Conservation (phyloP, 2,329 filamentous ascomycete species). For the Nemania abortiva region DNA sequence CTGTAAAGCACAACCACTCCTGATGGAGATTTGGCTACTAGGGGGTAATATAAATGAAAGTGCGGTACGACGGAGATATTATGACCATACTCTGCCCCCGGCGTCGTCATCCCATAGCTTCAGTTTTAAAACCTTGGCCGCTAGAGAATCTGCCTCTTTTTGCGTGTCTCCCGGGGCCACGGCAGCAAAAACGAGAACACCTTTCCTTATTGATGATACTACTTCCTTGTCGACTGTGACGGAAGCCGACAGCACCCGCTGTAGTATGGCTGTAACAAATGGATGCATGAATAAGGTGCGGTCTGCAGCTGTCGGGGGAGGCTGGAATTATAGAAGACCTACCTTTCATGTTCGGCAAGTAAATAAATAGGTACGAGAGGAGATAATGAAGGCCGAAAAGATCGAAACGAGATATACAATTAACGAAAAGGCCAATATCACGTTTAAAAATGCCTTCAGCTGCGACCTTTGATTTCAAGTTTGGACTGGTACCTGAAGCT, state of each 20-base stretch:
- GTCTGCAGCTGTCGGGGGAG: conserved; percentile 13
- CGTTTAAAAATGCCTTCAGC: neutral
- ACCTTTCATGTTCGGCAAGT: conserved; percentile 54
- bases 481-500: too few species aligned
- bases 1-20: neutral
- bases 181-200: conserved; percentile 90
- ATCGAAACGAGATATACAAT: neutral
- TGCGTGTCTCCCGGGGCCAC: conserved; percentile 90
- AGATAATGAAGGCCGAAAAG: neutral
- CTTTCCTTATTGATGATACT: conserved; percentile 90
- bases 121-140: conserved; percentile 87
- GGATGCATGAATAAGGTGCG: conserved; percentile 32
- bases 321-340: conserved; percentile 30
- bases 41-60: conserved; percentile 9
- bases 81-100: conserved; percentile 69
- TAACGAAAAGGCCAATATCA: neutral
- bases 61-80: conserved; percentile 29
- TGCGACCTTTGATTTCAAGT: too few species aligned
- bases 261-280: conserved; percentile 79
- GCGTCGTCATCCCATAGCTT: conserved; percentile 90
- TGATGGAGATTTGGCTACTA: neutral
- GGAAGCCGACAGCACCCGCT: conserved; percentile 93
- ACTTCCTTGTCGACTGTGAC: conserved; percentile 93
- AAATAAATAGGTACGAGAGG: too few species aligned
- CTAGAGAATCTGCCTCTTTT: conserved; percentile 87